Conservation (phyloP, 176 grass and related monocot genomes). For the Cocos nucifera region DNA sequence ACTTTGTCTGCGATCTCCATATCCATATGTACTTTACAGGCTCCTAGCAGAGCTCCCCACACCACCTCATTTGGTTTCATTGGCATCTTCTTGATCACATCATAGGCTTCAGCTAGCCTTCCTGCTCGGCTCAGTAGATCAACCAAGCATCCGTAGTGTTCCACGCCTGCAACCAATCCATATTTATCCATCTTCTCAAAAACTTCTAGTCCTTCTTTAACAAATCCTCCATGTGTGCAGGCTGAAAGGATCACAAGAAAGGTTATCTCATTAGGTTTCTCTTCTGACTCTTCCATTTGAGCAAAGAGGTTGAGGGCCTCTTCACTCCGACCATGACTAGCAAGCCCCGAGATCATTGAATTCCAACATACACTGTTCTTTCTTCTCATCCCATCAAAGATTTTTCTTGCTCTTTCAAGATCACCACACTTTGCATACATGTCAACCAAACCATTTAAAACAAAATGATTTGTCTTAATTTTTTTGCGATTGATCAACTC, state of each 20-base stretch:
- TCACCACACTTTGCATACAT: constrained; percentile 73
- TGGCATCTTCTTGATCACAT: constrained; percentile 43
- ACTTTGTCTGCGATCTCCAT: constrained; percentile 30
- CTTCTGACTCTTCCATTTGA: constrained; percentile 39
- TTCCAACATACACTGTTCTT: constrained; percentile 54
- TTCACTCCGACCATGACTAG: constrained; percentile 32
- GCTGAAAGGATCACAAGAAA: constrained; percentile 51
- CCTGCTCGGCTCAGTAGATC: constrained; percentile 58
- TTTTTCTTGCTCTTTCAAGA: constrained; percentile 20
- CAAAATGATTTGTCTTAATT: constrained; percentile 51
- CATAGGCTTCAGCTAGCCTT: constrained; percentile 44
- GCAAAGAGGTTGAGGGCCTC: constrained; percentile 40
- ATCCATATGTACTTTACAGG: constrained; percentile 39
- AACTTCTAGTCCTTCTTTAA: constrained; percentile 56
- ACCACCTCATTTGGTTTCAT: constrained; percentile 53
- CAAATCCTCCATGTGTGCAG: constrained; percentile 49
- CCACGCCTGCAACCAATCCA: constrained; percentile 33
- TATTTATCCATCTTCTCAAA: constrained; percentile 36
- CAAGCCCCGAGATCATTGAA: constrained; percentile 56
- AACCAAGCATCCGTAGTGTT: constrained; percentile 53
- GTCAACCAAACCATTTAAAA: constrained; percentile 61
- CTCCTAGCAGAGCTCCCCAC: constrained; percentile 57
- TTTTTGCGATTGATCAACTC: constrained; percentile 28
- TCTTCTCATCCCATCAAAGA: constrained; percentile 38
- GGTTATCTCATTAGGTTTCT: constrained; percentile 35